Conservation (phyloP, 2,329 filamentous ascomycete genomes). For the Microdochium trichocladiopsis region DNA sequence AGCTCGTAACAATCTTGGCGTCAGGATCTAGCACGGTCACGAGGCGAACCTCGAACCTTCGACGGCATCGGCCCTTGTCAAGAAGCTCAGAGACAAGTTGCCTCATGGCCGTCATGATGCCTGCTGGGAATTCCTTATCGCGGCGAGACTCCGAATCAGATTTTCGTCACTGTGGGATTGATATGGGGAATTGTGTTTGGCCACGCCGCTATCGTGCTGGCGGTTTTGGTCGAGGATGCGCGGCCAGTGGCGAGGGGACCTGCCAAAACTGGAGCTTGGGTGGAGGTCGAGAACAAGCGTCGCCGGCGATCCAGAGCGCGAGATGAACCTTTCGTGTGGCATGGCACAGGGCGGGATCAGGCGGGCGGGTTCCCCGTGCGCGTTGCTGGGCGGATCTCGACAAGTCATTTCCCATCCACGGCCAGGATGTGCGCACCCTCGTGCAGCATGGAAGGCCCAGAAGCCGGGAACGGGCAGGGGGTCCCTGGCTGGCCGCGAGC, state of each 20-base stretch:
- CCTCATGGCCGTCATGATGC: not conserved
- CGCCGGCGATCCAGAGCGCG: not conserved
- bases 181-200: not conserved
- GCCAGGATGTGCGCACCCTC: not conserved
- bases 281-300: not conserved
- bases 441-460: not conserved
- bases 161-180: not conserved
- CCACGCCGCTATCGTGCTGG: not conserved
- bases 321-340: not conserved
- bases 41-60: not conserved
- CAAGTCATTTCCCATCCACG: not conserved
- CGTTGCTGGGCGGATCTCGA: not conserved
- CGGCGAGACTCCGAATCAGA: not conserved
- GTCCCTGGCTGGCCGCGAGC: not conserved
- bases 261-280: not conserved
- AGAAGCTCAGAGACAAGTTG: not conserved
- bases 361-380: not conserved
- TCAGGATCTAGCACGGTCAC: not conserved
- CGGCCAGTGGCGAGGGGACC: not conserved
- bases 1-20: not conserved
- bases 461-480: not conserved
- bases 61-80: not conserved
- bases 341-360: not conserved
- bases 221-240: not conserved
- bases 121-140: not conserved